phyloP scores from a whole-genome alignment of 208 protist species.

The Leishmania aethiopica region DNA sequence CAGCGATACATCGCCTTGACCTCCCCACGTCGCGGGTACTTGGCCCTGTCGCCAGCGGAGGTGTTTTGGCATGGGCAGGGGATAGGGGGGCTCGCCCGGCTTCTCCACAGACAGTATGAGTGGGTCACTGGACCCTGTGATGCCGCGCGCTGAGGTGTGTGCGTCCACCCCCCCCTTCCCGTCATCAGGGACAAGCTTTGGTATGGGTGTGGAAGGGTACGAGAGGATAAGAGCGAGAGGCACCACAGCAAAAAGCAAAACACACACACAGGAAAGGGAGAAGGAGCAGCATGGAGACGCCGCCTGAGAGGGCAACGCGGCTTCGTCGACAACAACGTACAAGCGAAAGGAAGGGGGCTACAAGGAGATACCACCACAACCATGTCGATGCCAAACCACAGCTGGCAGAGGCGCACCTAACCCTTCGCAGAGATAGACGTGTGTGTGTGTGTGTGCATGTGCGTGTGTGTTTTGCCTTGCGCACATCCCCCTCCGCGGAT shows the following conservation, averaged over 20 bases:
- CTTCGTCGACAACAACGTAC: not conserved
- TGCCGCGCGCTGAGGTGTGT: no score
- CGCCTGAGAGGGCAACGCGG: not conserved
- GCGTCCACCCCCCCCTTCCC: no score
- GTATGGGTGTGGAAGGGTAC: no score
- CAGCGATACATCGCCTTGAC: not conserved
- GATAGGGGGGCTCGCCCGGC: not conserved
- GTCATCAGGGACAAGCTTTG: not conserved
- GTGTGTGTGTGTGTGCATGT: no score
- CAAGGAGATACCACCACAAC: not conserved
- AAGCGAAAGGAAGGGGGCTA: not conserved
- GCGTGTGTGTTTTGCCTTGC: no score
- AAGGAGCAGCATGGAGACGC: not conserved
- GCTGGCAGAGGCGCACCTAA: not conserved
- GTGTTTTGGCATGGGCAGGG: not conserved
- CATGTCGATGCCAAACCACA: not conserved
- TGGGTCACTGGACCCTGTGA: not conserved
- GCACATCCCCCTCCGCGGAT: no score
- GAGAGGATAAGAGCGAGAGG: no score
- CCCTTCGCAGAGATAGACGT: not conserved
- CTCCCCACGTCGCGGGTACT: not conserved
- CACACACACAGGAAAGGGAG: not conserved
- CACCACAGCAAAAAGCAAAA: not conserved
- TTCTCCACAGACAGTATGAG: not conserved
- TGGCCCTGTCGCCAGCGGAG: not conserved